phyloP scores from a whole-genome alignment of 2,329 filamentous ascomycete genomes.

The Ophiocordyceps sinensis region DNA sequence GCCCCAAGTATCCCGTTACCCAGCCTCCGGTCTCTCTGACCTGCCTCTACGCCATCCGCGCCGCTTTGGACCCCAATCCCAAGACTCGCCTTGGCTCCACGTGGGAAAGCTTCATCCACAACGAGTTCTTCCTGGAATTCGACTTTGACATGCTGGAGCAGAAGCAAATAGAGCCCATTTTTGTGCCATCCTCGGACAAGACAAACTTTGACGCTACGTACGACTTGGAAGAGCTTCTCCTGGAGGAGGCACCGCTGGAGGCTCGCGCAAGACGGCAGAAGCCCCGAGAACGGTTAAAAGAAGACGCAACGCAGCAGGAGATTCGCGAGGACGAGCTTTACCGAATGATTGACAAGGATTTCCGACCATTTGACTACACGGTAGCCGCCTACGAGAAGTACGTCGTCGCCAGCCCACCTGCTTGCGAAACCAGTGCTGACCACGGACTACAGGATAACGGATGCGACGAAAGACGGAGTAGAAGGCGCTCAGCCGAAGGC shows the following conservation, averaged over 20 bases:
- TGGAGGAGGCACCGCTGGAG: conserved; percentile 91
- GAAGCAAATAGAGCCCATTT: conserved; percentile 83
- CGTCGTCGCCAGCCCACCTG: conserved; percentile 18
- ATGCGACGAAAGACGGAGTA: conserved; percentile 8
- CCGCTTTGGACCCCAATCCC: conserved; percentile 67
- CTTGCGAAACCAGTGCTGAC: conserved; percentile 6
- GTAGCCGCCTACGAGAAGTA: conserved; percentile 63
- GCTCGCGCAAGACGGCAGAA: conserved; percentile 87
- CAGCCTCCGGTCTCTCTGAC: conserved; percentile 77
- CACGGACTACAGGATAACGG: conserved; percentile 20
- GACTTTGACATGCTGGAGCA: conserved; percentile 74
- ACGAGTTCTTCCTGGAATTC: conserved; percentile 78
- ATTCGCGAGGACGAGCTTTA: conserved; percentile 91
- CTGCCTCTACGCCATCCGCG: conserved; percentile 79
- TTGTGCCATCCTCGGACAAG: conserved; percentile 89
- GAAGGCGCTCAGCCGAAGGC: conserved; percentile 4
- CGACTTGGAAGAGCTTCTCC: conserved; percentile 80
- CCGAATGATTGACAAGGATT: conserved; percentile 84
- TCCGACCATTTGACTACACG: conserved; percentile 92
- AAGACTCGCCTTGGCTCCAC: conserved; percentile 70
- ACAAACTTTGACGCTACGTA: conserved; percentile 99
- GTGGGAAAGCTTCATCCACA: conserved; percentile 73
- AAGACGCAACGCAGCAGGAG: conserved; percentile 89
- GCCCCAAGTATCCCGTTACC: conserved; percentile 82
- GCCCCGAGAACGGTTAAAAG: conserved; percentile 77